phyloP scores from a whole-genome alignment of 164 flowering plant species.

The Umbellularia californica region DNA sequence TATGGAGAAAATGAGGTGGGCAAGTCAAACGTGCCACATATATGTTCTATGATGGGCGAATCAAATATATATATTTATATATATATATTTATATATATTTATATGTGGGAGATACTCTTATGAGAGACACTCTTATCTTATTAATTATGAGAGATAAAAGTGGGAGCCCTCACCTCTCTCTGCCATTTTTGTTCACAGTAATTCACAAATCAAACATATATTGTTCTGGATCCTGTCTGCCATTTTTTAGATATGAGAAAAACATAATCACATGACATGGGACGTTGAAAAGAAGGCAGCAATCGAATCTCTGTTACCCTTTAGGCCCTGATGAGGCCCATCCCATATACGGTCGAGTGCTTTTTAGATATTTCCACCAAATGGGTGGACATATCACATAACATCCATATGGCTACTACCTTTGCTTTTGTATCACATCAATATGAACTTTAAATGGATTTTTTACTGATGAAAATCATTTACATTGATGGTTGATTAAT shows the following conservation, averaged over 20 bases:
- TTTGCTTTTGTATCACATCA: neutral
- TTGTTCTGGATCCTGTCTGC: conserved; percentile 7
- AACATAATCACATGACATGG: conserved; percentile 53
- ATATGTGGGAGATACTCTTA: too few species aligned
- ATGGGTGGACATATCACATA: neutral
- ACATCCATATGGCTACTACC: neutral
- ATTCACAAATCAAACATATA: neutral
- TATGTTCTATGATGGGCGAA: too few species aligned
- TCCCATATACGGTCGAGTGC: conserved; percentile 63
- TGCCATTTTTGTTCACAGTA: too few species aligned
- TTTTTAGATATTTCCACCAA: neutral
- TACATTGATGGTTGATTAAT: neutral
- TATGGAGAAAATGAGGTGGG: too few species aligned
- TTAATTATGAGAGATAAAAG: too few species aligned
- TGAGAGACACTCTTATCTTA: too few species aligned
- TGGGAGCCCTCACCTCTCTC: too few species aligned
- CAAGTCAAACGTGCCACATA: too few species aligned
- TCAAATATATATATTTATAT: too few species aligned
- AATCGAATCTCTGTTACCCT: conserved; percentile 75
- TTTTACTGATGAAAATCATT: neutral
- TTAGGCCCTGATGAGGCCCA: conserved; percentile 22
- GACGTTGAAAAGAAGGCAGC: conserved; percentile 84
- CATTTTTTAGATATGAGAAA: conserved; percentile 81
- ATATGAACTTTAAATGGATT: neutral
- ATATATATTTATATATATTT: too few species aligned